Percentiles rank a stretch among this genome's conserved stretches.
Evolutionary conservation across 306 rosid species (phyloP).

Genomic region (Glycyrrhiza uralensis): DNA sequence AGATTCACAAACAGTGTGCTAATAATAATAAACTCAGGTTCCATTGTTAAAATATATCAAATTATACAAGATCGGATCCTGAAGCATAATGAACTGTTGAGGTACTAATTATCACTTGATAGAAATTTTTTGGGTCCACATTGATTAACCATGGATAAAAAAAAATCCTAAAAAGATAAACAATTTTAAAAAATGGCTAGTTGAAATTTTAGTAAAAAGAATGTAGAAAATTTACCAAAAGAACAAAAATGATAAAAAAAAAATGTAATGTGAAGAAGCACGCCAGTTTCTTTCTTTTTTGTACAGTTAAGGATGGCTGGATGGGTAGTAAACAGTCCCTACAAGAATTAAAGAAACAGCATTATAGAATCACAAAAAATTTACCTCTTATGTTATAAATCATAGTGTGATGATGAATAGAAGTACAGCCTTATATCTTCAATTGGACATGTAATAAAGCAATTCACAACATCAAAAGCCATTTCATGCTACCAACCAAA

Average conservation of each 20-base stretch:
- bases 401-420: too few species aligned
- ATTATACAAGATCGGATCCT: background rate
- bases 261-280: too few species aligned
- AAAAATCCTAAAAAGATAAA: background rate
- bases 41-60: background rate
- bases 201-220: too few species aligned
- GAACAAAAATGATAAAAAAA: too few species aligned
- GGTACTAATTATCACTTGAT: background rate
- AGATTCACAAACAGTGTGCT: slow-evolving; percentile 1
- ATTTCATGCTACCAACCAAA: slow-evolving; percentile 9
- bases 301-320: background rate
- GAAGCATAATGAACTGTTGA: background rate
- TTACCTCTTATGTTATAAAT: background rate
- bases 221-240: too few species aligned
- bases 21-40: background rate
- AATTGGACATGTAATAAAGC: slow-evolving; percentile 14
- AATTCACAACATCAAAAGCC: background rate
- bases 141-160: background rate
- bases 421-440: too few species aligned
- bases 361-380: background rate
- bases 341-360: background rate
- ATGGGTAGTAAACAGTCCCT: background rate
- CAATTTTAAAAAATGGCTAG: too few species aligned
- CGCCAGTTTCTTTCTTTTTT: too few species aligned
- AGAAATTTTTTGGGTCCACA: background rate